Conservation (phyloP, 1,139 yeast genomes). For the Candida buenavistaensis region DNA sequence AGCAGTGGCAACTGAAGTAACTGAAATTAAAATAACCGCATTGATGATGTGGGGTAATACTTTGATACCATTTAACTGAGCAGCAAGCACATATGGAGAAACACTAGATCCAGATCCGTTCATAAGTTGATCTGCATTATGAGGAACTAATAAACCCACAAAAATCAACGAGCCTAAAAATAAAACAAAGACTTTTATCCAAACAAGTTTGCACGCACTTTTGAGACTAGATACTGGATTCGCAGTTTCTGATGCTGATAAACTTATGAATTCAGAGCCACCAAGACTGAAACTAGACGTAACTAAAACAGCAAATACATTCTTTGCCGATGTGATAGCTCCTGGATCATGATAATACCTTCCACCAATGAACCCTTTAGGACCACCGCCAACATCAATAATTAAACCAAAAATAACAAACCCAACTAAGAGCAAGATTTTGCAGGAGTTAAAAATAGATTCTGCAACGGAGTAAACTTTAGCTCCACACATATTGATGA, state of each 20-base stretch:
- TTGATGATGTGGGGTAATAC: slow-evolving; percentile 34
- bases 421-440: slow-evolving; percentile 32
- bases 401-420: slow-evolving; percentile 31
- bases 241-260: slow-evolving; percentile 34
- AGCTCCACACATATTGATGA: slow-evolving; percentile 33
- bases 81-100: slow-evolving; percentile 44
- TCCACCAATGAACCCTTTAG: slow-evolving; percentile 34
- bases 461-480: slow-evolving; percentile 38
- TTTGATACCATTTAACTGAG: slow-evolving; percentile 29
- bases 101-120: slow-evolving; percentile 28
- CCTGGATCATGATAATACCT: slow-evolving; percentile 32
- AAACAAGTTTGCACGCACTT: slow-evolving; percentile 35
- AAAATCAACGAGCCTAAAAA: slow-evolving; percentile 30
- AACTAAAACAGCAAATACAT: slow-evolving; percentile 24
- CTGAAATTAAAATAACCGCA: slow-evolving; percentile 33
- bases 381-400: slow-evolving; percentile 35
- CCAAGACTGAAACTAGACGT: slow-evolving; percentile 29
- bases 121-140: slow-evolving; percentile 21
- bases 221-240: slow-evolving; percentile 34
- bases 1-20: slow-evolving; percentile 35
- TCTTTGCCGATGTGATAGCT: slow-evolving; percentile 25
- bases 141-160: slow-evolving; percentile 35
- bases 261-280: slow-evolving; percentile 31
- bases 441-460: slow-evolving; percentile 29
- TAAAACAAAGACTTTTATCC: slow-evolving; percentile 34